These are phyloP conservation scores for Gentiana dahurica DNA, from an alignment of 257 asterid genomes.

Conservation along the genomic window DNA sequence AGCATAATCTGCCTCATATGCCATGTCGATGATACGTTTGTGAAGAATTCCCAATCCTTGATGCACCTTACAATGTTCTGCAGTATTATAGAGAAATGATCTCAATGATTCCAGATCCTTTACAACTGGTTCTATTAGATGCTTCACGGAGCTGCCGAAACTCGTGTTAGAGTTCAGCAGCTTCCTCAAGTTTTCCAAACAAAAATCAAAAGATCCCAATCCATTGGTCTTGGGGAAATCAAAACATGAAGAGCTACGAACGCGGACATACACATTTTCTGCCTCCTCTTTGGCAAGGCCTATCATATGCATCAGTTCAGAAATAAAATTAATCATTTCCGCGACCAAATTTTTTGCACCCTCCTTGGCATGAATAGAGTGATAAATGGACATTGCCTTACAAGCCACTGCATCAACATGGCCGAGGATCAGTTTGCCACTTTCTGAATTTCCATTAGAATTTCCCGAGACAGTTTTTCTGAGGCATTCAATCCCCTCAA, in stretches of 20 bases:
- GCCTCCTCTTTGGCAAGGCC: background rate
- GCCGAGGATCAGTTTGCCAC: background rate
- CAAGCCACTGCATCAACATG: background rate
- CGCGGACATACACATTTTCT: background rate
- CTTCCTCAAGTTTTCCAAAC: background rate
- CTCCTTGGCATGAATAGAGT: background rate
- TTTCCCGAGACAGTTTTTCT: background rate
- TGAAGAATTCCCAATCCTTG: background rate
- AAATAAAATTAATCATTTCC: background rate
- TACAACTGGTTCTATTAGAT: background rate
- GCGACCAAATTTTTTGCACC: background rate
- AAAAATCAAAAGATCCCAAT: background rate
- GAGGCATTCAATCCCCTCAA: background rate
- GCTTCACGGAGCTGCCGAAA: background rate
- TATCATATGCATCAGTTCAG: background rate
- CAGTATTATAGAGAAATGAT: too few species aligned
- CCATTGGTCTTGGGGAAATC: constrained; percentile 3
- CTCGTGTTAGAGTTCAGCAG: background rate
- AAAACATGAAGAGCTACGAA: background rate
- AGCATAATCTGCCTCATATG: constrained; percentile 6
- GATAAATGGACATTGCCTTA: background rate
- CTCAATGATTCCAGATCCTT: too few species aligned
- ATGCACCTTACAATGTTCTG: too few species aligned
- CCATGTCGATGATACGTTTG: background rate
- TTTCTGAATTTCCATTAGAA: background rate